phyloP scores from a whole-genome alignment of 2,329 filamentous ascomycete species.

The Fusarium zealandicum region DNA sequence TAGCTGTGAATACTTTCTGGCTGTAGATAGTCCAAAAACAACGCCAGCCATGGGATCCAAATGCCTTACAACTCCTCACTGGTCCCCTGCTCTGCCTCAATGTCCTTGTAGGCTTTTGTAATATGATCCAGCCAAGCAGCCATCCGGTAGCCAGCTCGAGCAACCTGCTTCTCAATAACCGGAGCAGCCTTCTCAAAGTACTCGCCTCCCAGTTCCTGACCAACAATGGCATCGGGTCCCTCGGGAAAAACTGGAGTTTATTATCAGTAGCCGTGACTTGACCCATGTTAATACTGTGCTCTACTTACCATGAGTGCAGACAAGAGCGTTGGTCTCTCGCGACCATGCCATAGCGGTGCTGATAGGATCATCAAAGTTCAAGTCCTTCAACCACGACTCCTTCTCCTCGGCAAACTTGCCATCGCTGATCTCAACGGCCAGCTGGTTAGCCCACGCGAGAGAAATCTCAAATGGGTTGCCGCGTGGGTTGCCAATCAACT shows the following conservation, averaged over 20 bases:
- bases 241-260: constrained; percentile 63
- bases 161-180: constrained; percentile 71
- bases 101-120: constrained; percentile 49
- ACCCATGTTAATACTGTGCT: constrained; percentile 2
- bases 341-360: constrained; percentile 70
- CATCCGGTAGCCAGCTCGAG: constrained; percentile 72
- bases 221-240: constrained; percentile 63
- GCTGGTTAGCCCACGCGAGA: constrained; percentile 61
- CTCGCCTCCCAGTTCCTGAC: constrained; percentile 65
- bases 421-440: constrained; percentile 61
- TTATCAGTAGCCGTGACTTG: constrained; percentile 24
- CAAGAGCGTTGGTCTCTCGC: constrained; percentile 65
- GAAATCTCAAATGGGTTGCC: constrained; percentile 60
- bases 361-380: constrained; percentile 61
- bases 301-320: constrained; percentile 66
- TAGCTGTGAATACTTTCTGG: too few species aligned
- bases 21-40: neutral
- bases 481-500: constrained; percentile 63
- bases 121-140: constrained; percentile 72
- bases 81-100: constrained; percentile 29
- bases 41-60: neutral
- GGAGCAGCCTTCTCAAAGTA: constrained; percentile 71
- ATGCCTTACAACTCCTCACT: constrained; percentile 43
- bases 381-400: constrained; percentile 62
- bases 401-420: constrained; percentile 62